Percentiles rank a stretch among this genome's conserved stretches.
Conservation (phyloP, 306 rosid genomes). For the Prunus persica region Prunus_persica_NCBIv2 NC_034015.1:10262001-10262500, state of each 20-base stretch:
- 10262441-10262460: not conserved
- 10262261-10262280: not conserved
- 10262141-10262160: not conserved
- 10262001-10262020: slow-evolving; percentile 63
- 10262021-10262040: slow-evolving; percentile 79
- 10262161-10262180: not conserved
- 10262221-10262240: not conserved
- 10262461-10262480: not conserved
- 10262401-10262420: not conserved
- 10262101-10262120: not conserved
- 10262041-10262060: slow-evolving; percentile 38
- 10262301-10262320: not conserved
- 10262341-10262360: not conserved
- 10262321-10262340: not conserved
- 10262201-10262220: not conserved
- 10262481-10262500: not conserved
- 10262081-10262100: not conserved
- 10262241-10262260: slow-evolving; percentile 3
- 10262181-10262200: not conserved
- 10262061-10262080: slow-evolving; percentile 18
- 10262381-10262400: slow-evolving; percentile 13
- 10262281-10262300: not conserved
- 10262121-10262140: not conserved
- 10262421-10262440: not conserved
- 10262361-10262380: not conserved